Percentiles rank a stretch among this genome's conserved stretches.
These are phyloP conservation scores for Epichloe brachyelytri DNA, from an alignment of 2,329 filamentous ascomycete genomes.

Conservation along the genomic window DNA sequence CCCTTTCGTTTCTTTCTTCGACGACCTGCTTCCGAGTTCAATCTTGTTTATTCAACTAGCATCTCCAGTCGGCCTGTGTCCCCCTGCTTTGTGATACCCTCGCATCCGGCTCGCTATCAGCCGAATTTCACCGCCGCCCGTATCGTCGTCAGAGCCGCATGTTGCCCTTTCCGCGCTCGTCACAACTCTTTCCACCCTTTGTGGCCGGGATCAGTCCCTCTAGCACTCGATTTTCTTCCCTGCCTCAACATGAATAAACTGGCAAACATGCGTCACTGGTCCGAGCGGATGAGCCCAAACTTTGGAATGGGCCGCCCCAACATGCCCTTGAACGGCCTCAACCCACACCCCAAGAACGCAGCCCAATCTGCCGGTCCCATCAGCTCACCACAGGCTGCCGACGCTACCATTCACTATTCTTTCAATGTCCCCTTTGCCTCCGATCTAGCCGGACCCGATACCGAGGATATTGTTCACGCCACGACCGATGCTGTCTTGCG, in stretches of 20 bases:
- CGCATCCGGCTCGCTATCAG: conserved; percentile 14
- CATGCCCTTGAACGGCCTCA: conserved; percentile 41
- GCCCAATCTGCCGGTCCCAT: conserved; percentile 40
- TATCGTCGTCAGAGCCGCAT: conserved; percentile 2
- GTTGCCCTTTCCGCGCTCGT: conserved; percentile 3
- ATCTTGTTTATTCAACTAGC: not conserved
- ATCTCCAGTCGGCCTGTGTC: not conserved
- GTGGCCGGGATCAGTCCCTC: conserved; percentile 2
- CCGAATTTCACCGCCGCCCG: conserved; percentile 12
- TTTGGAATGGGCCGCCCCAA: conserved; percentile 51
- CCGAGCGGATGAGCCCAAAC: conserved; percentile 55
- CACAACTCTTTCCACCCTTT: not conserved
- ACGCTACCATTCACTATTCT: conserved; percentile 75
- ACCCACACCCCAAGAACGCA: conserved; percentile 44
- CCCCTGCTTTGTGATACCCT: conserved; percentile 11
- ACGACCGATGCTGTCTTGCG: conserved; percentile 75
- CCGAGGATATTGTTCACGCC: conserved; percentile 88
- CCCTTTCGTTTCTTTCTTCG: conserved; percentile 11
- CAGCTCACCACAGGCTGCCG: conserved; percentile 57
- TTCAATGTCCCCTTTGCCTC: conserved; percentile 97
- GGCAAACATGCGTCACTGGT: conserved; percentile 61
- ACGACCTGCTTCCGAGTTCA: conserved; percentile 2
- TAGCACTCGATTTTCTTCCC: not conserved
- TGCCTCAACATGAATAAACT: conserved; percentile 52
- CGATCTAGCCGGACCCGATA: conserved; percentile 81